A percentile compares a stretch with the other conserved stretches of the same genome.
phyloP scores from a whole-genome alignment of 1,139 yeast species.

The Blastobotrys arbuscula region DNA sequence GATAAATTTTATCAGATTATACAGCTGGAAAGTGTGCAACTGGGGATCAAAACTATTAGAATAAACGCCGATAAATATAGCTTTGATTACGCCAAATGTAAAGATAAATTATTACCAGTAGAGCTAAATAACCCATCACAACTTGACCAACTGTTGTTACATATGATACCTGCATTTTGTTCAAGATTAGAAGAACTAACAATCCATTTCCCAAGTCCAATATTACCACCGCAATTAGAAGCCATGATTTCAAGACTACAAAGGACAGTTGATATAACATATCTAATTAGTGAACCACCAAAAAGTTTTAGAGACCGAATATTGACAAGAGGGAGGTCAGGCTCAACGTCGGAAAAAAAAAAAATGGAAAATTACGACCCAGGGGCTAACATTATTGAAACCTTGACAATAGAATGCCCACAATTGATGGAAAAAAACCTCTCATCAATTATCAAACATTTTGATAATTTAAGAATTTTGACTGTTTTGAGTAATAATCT shows the following conservation, averaged over 20 bases:
- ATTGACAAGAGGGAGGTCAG: not conserved
- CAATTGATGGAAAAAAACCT: conserved; percentile 2
- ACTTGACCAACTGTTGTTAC: conserved; percentile 8
- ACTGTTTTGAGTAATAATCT: not conserved
- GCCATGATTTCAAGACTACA: conserved; percentile 5
- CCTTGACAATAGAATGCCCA: conserved; percentile 1
- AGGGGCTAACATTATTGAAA: not conserved
- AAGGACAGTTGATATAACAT: conserved; percentile 4
- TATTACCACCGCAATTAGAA: conserved; percentile 2
- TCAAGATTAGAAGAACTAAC: not conserved
- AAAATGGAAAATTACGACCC: not conserved
- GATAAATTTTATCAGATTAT: conserved; percentile 7
- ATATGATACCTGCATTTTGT: conserved; percentile 11
- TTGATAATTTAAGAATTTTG: conserved; percentile 1
- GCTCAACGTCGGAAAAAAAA: not conserved
- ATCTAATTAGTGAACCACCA: not conserved
- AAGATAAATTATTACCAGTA: conserved; percentile 3
- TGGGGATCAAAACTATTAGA: not conserved
- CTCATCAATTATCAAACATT: not conserved
- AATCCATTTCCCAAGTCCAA: not conserved
- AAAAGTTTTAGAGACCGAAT: not conserved
- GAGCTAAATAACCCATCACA: conserved; percentile 7
- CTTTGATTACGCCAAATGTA: conserved; percentile 8
- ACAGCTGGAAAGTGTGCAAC: conserved; percentile 8
- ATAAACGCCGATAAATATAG: conserved; percentile 4